These are phyloP conservation scores for Oxalis stricta DNA, from an alignment of 441 rosid genomes.

Conservation along the genomic window DNA sequence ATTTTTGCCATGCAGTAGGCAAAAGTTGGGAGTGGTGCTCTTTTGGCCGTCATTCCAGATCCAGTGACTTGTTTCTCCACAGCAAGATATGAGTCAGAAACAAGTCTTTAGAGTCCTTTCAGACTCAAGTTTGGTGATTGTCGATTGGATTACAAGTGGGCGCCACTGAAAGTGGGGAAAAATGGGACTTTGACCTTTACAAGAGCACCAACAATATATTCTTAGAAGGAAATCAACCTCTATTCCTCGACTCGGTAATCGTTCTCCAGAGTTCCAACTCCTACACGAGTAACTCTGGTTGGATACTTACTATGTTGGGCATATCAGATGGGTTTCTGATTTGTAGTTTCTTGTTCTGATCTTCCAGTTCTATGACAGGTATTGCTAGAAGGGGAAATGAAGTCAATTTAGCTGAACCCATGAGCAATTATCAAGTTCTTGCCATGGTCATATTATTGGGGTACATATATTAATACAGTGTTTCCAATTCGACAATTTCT, in stretches of 20 bases:
- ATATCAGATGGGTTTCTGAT: not conserved
- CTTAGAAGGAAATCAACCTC: constrained; percentile 40
- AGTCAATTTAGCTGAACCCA: constrained; percentile 35
- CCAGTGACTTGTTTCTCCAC: constrained; percentile 91
- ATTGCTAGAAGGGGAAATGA: constrained; percentile 48
- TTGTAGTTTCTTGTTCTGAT: not conserved
- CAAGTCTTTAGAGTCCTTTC: constrained; percentile 53
- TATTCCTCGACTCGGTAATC: constrained; percentile 76
- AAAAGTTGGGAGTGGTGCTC: constrained; percentile 51
- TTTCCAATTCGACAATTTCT: not conserved
- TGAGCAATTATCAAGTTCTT: constrained; percentile 67
- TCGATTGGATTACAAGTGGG: constrained; percentile 95
- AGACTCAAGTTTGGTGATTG: constrained; percentile 62
- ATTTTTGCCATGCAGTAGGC: constrained; percentile 49
- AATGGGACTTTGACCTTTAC: constrained; percentile 76
- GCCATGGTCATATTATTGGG: constrained; percentile 85
- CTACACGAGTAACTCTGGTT: no score
- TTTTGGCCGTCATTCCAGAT: constrained; percentile 74
- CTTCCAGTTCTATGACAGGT: constrained; percentile 26
- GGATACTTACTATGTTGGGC: no score
- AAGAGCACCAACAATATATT: constrained; percentile 75
- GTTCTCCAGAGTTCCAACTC: not conserved
- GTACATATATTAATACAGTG: constrained; percentile 18
- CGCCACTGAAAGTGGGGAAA: constrained; percentile 86
- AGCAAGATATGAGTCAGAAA: constrained; percentile 77